A percentile compares a stretch with the other conserved stretches of the same genome.
These are phyloP conservation scores for Wallacemonas sp. DNA, from an alignment of 208 protist species.

Conservation along the genomic window DNA sequence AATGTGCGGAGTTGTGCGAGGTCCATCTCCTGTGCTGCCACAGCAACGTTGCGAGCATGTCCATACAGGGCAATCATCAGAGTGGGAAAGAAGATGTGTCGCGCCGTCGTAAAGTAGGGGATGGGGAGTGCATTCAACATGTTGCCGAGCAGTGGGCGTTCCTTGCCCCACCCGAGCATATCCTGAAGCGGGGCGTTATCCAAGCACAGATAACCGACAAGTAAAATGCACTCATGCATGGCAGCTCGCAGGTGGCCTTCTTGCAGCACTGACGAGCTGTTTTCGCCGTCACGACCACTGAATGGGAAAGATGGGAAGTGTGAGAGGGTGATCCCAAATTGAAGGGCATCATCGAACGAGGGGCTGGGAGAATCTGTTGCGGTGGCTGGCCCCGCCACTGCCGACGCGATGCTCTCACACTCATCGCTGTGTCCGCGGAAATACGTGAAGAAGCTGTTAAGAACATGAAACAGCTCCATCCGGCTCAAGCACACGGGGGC, in stretches of 20 bases:
- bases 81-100: conserved; percentile 86
- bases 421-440: conserved; percentile 51
- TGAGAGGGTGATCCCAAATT: conserved; percentile 69
- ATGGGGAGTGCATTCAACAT: conserved; percentile 71
- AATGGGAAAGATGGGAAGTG: conserved; percentile 39
- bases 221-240: conserved; percentile 79
- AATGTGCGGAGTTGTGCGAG: conserved; percentile 55
- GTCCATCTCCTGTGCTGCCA: conserved; percentile 74
- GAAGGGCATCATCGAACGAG: conserved; percentile 72
- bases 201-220: conserved; percentile 81
- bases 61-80: conserved; percentile 55
- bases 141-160: conserved; percentile 55
- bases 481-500: conserved; percentile 32
- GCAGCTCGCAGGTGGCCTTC: conserved; percentile 53
- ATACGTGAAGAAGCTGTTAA: conserved; percentile 71
- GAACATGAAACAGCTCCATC: conserved; percentile 76
- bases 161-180: conserved; percentile 84
- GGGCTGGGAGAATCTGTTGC: not conserved
- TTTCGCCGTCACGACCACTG: conserved; percentile 1
- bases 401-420: conserved; percentile 51
- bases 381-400: not conserved
- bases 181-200: conserved; percentile 72
- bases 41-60: conserved; percentile 50
- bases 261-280: not conserved
- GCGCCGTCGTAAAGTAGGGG: conserved; percentile 77